These are phyloP conservation scores for Penicillium flavigenum DNA, from an alignment of 495 filamentous ascomycete genomes.

Conservation along the genomic window DNA sequence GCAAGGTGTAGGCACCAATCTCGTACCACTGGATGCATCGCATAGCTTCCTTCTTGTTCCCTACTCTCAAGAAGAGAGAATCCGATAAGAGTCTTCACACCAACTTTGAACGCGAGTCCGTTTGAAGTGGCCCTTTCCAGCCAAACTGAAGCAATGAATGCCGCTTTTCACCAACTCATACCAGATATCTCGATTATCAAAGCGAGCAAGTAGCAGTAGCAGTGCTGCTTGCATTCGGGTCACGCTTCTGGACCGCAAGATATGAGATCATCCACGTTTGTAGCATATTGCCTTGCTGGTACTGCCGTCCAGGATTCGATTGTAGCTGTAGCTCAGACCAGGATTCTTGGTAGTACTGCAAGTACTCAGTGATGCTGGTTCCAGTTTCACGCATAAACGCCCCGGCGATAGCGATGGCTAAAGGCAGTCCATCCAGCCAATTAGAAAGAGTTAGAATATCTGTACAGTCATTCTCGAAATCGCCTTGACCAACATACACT, in stretches of 20 bases:
- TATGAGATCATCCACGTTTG: conserved; percentile 50
- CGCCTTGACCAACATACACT: too few relatives aligned
- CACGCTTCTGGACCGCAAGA: conserved; percentile 36
- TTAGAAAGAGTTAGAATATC: conserved; percentile 24
- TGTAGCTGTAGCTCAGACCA: conserved; percentile 39
- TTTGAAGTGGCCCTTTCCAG: conserved; percentile 20
- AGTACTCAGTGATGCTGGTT: conserved; percentile 34
- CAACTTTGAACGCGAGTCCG: conserved; percentile 30
- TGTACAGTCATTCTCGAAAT: too few relatives aligned
- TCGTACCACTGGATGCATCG: conserved; percentile 36
- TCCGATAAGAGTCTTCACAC: conserved; percentile 29
- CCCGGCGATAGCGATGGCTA: conserved; percentile 45
- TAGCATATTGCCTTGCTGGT: conserved; percentile 38
- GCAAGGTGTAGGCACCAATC: conserved; percentile 35
- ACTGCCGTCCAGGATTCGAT: conserved; percentile 31
- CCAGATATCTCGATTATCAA: conserved; percentile 54
- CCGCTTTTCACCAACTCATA: conserved; percentile 40
- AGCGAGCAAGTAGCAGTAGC: conserved; percentile 45
- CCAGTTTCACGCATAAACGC: conserved; percentile 41
- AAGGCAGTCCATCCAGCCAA: conserved; percentile 41
- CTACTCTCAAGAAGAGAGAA: conserved; percentile 34
- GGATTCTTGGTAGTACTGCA: conserved; percentile 40
- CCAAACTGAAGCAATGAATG: conserved; percentile 23
- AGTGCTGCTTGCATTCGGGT: conserved; percentile 36
- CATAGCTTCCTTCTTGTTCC: conserved; percentile 32